Percentiles rank a stretch among this genome's conserved stretches.
Conservation (phyloP, 345 rosid genomes). For the Dipteronia sinensis region DNA sequence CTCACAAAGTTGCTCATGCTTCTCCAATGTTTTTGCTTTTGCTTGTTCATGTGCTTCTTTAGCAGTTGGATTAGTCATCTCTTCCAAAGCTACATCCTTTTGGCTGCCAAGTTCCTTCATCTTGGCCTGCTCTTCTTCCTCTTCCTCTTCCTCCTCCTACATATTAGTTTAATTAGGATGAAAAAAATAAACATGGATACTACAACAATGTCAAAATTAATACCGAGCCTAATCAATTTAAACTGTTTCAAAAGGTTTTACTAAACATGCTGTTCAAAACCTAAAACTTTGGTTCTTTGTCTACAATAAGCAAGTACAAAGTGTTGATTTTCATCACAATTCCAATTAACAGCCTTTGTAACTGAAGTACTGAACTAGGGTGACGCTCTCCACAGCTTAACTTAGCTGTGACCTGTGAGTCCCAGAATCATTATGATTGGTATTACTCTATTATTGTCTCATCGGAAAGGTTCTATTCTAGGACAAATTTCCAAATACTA, state of each 20-base stretch:
- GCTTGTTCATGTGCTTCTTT: conserved; percentile 75
- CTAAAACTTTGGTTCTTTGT: not conserved
- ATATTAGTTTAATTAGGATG: conserved; percentile 16
- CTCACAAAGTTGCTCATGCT: conserved; percentile 96
- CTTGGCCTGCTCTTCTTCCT: conserved; percentile 88
- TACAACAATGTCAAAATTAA: not conserved
- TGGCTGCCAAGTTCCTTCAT: conserved; percentile 69
- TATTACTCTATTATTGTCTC: not conserved
- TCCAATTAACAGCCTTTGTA: conserved; percentile 1
- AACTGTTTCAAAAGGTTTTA: not conserved
- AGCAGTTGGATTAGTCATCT: conserved; percentile 68
- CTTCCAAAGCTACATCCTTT: conserved; percentile 83
- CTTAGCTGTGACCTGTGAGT: not conserved
- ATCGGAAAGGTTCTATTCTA: not conserved
- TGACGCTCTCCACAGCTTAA: not conserved
- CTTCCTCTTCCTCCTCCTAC: conserved; percentile 88
- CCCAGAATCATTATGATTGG: not conserved
- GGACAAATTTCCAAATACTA: not conserved
- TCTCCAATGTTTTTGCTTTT: conserved; percentile 80
- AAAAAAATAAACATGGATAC: conserved; percentile 14
- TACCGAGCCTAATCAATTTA: not conserved
- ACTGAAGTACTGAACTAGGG: conserved; percentile 3
- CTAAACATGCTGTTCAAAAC: conserved; percentile 4
- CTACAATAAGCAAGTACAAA: not conserved
- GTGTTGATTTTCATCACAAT: conserved; percentile 8